These are phyloP conservation scores for Gymnopilus junonius DNA, from an alignment of 768 basidiomycete species.

Conservation along the genomic window DNA sequence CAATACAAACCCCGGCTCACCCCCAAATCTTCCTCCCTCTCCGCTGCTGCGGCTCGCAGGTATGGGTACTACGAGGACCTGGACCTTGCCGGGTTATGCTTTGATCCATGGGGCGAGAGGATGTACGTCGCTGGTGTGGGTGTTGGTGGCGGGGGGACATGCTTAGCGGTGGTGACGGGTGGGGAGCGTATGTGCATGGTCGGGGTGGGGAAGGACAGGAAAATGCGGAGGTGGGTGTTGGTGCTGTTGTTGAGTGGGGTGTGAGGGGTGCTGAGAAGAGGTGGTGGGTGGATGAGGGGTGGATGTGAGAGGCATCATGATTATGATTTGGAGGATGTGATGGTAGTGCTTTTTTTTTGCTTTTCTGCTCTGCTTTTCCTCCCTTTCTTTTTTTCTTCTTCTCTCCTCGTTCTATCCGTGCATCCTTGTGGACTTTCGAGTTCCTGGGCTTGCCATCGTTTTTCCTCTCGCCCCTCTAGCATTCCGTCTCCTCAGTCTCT, in stretches of 20 bases:
- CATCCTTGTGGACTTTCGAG: background rate
- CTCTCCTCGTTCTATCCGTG: too few species aligned
- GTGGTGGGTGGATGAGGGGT: slow-evolving; percentile 66
- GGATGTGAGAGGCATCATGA: slow-evolving; percentile 41
- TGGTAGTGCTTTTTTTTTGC: too few species aligned
- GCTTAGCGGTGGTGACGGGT: background rate
- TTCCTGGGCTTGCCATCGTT: background rate
- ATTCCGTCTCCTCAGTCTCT: too few species aligned
- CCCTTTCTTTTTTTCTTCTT: too few species aligned
- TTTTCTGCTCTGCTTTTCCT: too few species aligned
- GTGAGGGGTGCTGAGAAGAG: slow-evolving; percentile 72
- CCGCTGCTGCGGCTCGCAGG: background rate
- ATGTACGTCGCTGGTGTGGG: slow-evolving; percentile 33
- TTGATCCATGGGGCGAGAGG: slow-evolving; percentile 34
- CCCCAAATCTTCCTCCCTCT: background rate
- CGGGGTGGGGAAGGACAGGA: background rate
- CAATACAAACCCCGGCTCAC: background rate
- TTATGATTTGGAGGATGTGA: too few species aligned
- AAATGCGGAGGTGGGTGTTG: slow-evolving; percentile 12
- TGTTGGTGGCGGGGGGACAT: slow-evolving; percentile 5
- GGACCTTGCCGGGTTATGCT: slow-evolving; percentile 36
- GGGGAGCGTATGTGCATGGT: slow-evolving; percentile 3
- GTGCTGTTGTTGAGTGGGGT: slow-evolving; percentile 72
- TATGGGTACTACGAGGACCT: slow-evolving; percentile 8
- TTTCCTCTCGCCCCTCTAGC: background rate